phyloP scores from a whole-genome alignment of 805 yeast genomes.

The Dipodascopsis tothii region DNA sequence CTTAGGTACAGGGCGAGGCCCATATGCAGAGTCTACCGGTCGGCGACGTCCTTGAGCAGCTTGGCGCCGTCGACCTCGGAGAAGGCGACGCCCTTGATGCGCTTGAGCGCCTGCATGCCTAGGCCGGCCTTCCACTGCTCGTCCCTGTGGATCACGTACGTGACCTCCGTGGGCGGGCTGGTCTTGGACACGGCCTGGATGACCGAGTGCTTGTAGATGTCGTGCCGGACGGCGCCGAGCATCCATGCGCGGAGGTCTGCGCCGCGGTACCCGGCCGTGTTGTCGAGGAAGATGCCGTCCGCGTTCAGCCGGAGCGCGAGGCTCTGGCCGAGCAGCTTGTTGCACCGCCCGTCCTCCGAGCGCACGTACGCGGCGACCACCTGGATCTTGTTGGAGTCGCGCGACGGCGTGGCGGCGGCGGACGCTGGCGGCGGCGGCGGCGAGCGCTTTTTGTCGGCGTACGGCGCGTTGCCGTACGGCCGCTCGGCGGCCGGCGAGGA shows the following conservation, averaged over 20 bases:
- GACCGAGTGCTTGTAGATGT: constrained; percentile 5
- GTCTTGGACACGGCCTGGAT: constrained; percentile 17
- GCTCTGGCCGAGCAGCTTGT: constrained; percentile 6
- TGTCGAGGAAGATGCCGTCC: constrained; percentile 13
- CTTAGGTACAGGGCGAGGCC: constrained; percentile 1
- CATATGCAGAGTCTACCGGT: neutral
- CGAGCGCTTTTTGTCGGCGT: too few relatives aligned
- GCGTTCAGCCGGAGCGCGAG: constrained; percentile 10
- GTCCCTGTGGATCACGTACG: constrained; percentile 9
- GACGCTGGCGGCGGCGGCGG: neutral
- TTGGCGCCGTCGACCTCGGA: constrained; percentile 13
- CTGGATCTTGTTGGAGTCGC: constrained; percentile 14
- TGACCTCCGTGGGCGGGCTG: constrained; percentile 13
- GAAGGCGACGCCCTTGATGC: constrained; percentile 6
- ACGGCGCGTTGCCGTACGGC: too few relatives aligned
- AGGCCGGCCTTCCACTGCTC: constrained; percentile 15
- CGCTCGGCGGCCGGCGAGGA: too few relatives aligned
- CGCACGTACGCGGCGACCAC: constrained; percentile 15
- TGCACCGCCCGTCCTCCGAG: constrained; percentile 5
- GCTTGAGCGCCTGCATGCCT: constrained; percentile 17
- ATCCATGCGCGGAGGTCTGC: constrained; percentile 18
- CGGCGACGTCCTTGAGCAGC: constrained; percentile 1
- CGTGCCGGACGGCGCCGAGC: constrained; percentile 17
- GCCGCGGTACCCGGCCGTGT: constrained; percentile 11
- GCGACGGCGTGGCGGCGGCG: neutral